phyloP scores from a whole-genome alignment of 768 basidiomycete species.

The Peribolospora baueri region DNA sequence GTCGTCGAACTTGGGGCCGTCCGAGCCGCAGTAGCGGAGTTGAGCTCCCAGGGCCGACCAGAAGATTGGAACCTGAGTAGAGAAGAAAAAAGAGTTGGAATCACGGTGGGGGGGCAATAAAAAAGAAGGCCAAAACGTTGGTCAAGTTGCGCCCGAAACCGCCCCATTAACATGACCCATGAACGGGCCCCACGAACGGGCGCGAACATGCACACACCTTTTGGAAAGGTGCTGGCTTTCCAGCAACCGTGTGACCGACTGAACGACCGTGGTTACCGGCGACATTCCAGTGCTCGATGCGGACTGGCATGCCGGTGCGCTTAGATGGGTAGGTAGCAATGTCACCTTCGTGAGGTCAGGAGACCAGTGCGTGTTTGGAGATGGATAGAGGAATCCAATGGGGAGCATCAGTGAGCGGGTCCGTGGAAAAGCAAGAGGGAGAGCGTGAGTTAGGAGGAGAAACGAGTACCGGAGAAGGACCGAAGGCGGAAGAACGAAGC shows the following conservation, averaged over 20 bases:
- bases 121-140: no score
- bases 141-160: no score
- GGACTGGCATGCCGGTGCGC: constrained; percentile 26
- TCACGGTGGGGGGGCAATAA: no score
- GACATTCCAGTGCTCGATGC: constrained; percentile 74
- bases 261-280: constrained; percentile 67
- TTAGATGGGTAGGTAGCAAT: constrained; percentile 54
- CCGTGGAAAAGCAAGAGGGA: no score
- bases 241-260: constrained; percentile 50
- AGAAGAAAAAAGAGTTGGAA: neutral
- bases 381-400: no score
- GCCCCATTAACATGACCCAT: no score
- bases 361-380: no score
- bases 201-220: constrained; percentile 22
- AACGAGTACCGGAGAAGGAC: no score
- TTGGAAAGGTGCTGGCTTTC: constrained; percentile 36
- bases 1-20: constrained; percentile 39
- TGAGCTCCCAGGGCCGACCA: constrained; percentile 83
- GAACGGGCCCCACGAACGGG: no score
- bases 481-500: constrained; percentile 2
- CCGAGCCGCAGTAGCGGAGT: constrained; percentile 58
- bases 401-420: no score
- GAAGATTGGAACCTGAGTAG: constrained; percentile 33
- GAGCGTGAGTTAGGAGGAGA: no score
- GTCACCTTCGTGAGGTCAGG: constrained; percentile 28